Base-by-base conservation (phyloP, 2,329 filamentous ascomycete species). In the Grosmannia clavigera region DNA sequence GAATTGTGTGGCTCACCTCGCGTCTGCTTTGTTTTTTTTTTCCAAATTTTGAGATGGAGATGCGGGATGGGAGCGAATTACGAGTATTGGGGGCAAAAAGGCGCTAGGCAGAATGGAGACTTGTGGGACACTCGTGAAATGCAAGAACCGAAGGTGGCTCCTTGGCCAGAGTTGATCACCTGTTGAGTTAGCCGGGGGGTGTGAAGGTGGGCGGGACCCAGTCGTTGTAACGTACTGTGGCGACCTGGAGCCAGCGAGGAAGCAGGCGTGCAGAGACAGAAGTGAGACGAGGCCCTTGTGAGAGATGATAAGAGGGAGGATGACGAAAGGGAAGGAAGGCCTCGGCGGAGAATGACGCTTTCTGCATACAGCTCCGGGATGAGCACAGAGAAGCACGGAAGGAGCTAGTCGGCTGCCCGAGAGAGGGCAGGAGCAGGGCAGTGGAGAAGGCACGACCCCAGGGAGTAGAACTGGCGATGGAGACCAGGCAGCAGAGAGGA, bases 1-100 rank as follows among this genome's bases (percentile, higher is more conserved):
- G 59, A 48, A 59, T 51, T 60, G 57, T 43, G 62, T 58, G 60
- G 63, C 64, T 65, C 61, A 65, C 64, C 61, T 65, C 60, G 58
- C 53, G 58, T 46, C 53, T 31, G 59, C 52, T 53, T 57, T 35
- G 53, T 50, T 59, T 56, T 58, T 31, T n/a, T 52, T 50, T 55
- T 29, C 55, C 46, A n/a, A n/a, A 48, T 52, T 40, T 16, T 11
- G 29, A 52, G 54, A 40, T 52, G 51, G 40, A 46, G 38, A 46
- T 40, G 35, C 22, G 35, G 38, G 54, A 40, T 56, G 55, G 55
- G 22, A 55, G 22, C 55, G 55, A 56, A 56, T 56, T 29, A 56
- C 35, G 55, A 35, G 55, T 40, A 56, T 46, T 46, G 29, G 52
- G 22, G 53, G 16, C 43, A 50, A 58, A 60, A 59, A 22, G 35